These are phyloP conservation scores for Ailanthus altissimus DNA, from an alignment of 345 rosid species.

Conservation along the genomic window DNA sequence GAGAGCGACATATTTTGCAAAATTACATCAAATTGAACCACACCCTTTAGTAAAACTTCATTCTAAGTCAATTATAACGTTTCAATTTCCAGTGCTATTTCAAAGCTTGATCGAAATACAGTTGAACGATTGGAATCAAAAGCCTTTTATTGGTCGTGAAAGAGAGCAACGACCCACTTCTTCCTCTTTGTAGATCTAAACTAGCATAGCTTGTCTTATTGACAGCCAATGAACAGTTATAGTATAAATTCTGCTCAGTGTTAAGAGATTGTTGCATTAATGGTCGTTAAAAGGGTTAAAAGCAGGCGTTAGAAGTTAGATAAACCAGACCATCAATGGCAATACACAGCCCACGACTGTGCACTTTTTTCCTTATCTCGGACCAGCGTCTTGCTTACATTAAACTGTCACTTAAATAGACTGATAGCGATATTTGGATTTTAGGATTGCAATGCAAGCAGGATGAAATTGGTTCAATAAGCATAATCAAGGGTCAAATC, in stretches of 20 bases:
- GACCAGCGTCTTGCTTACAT: neutral
- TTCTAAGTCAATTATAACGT: neutral
- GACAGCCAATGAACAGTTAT: neutral
- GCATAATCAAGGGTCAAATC: slow-evolving; percentile 12
- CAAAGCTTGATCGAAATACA: too few relatives aligned
- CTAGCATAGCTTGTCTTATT: neutral
- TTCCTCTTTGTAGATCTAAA: neutral
- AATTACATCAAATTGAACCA: neutral
- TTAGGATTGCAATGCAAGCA: slow-evolving; percentile 2
- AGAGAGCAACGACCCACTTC: slow-evolving; percentile 7
- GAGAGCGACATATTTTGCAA: neutral
- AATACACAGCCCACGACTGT: neutral
- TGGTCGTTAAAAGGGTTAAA: slow-evolving; percentile 8
- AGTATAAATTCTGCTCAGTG: neutral
- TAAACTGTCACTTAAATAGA: neutral
- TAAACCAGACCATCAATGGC: slow-evolving; percentile 24
- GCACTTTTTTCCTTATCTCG: neutral
- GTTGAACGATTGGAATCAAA: neutral
- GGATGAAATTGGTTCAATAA: neutral
- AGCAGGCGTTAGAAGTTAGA: slow-evolving; percentile 18
- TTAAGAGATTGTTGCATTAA: slow-evolving; percentile 16
- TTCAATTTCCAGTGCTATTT: neutral
- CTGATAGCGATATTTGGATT: slow-evolving; percentile 1
- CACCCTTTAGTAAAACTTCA: neutral
- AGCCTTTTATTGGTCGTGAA: neutral